Percentiles rank a stretch among this genome's conserved stretches.
These are phyloP conservation scores for Boletellus dicymbophilus DNA, from an alignment of 1,284 basidiomycete species.

Conservation along the genomic window DNA sequence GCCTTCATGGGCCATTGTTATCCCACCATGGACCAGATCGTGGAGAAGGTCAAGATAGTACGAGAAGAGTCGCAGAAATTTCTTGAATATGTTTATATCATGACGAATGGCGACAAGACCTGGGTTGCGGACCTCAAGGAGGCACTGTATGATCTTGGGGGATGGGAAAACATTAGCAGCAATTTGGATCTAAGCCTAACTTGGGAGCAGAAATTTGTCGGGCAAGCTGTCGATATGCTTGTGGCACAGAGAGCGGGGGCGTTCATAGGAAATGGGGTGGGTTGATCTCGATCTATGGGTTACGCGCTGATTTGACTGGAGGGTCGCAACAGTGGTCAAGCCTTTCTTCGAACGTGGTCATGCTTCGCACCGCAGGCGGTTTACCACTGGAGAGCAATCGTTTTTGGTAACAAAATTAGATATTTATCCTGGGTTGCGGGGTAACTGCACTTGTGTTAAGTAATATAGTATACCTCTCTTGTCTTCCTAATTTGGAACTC, in stretches of 20 bases:
- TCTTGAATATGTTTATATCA: conserved; percentile 41
- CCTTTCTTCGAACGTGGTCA: conserved; percentile 51
- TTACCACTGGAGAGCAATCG: conserved; percentile 27
- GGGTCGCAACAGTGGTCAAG: conserved; percentile 48
- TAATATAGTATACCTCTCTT: too few relatives aligned
- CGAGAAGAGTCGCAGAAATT: conserved; percentile 24
- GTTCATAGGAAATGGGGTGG: conserved; percentile 41
- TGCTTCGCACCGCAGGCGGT: conserved; percentile 42
- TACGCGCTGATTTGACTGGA: not conserved
- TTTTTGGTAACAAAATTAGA: conserved; percentile 23
- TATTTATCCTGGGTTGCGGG: too few relatives aligned
- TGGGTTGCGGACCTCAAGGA: conserved; percentile 45
- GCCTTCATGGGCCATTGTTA: conserved; percentile 40
- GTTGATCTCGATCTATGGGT: not conserved
- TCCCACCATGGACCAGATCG: conserved; percentile 39
- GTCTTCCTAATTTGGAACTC: conserved; percentile 22
- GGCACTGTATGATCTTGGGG: conserved; percentile 38
- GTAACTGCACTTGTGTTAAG: too few relatives aligned
- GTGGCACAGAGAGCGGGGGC: conserved; percentile 41
- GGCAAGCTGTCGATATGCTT: conserved; percentile 43
- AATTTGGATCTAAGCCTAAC: conserved; percentile 36
- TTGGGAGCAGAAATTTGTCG: conserved; percentile 37
- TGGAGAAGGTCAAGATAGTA: conserved; percentile 30
- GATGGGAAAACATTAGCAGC: conserved; percentile 20
- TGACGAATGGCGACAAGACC: conserved; percentile 48